Evolutionary conservation across 2,329 filamentous ascomycete species (phyloP).

Genomic region (Ophiostoma montium): DNA sequence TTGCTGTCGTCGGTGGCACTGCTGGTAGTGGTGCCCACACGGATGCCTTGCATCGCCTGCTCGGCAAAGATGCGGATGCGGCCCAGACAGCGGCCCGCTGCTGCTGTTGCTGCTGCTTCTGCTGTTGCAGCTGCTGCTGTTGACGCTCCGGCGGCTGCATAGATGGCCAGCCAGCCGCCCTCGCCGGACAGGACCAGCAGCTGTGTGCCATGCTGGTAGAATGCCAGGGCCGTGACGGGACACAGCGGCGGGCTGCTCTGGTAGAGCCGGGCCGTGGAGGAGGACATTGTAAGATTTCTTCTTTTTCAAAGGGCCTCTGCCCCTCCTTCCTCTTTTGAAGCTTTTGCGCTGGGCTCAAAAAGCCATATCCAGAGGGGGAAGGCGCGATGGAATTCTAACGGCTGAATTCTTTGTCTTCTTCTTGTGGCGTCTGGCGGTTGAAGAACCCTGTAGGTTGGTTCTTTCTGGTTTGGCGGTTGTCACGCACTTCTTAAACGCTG

Average conservation of each 20-base stretch:
- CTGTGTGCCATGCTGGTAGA: constrained; percentile 22
- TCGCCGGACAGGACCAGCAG: constrained; percentile 37
- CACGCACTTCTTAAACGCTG: no score
- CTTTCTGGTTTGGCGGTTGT: no score
- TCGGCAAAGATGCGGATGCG: constrained; percentile 42
- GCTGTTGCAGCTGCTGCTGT: constrained; percentile 13
- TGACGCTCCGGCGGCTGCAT: constrained; percentile 25
- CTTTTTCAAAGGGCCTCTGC: no score
- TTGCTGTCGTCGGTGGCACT: constrained; percentile 8
- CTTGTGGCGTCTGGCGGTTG: no score
- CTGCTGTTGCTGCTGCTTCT: no score
- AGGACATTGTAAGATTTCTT: no score
- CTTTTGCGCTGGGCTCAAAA: neutral
- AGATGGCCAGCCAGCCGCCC: constrained; percentile 43
- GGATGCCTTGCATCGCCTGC: constrained; percentile 64
- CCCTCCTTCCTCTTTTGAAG: neutral
- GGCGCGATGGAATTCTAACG: neutral
- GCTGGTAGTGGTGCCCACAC: constrained; percentile 23
- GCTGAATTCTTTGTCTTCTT: neutral
- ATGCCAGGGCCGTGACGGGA: constrained; percentile 46
- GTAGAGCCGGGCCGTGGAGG: neutral
- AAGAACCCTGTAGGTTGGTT: neutral
- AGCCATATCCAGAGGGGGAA: neutral
- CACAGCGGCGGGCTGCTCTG: constrained; percentile 19
- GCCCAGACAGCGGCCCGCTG: constrained; percentile 17